These are phyloP conservation scores for Plasmopara halstedii DNA, from an alignment of 352 stramenopile genomes.

Conservation along the genomic window DNA sequence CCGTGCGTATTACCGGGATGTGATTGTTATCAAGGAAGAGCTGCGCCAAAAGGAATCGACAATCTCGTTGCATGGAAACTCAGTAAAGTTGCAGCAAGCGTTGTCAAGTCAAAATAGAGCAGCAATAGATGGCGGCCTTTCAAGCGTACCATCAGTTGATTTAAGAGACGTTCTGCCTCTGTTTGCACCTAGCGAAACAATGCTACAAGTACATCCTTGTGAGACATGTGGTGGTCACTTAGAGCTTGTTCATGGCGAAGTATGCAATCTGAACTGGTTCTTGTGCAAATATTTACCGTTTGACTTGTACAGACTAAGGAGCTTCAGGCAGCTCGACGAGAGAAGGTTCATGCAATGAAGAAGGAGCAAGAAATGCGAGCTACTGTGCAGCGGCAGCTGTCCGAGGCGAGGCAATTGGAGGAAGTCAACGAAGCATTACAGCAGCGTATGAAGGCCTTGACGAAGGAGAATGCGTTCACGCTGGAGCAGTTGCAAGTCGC, in stretches of 20 bases:
- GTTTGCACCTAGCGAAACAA: slow-evolving; percentile 65
- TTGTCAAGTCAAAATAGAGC: slow-evolving; percentile 6
- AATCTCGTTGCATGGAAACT: slow-evolving; percentile 7
- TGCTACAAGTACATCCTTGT: slow-evolving; percentile 68
- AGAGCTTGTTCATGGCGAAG: slow-evolving; percentile 74
- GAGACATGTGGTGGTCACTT: slow-evolving; percentile 61
- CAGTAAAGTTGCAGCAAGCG: slow-evolving; percentile 5
- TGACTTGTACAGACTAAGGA: slow-evolving; percentile 46
- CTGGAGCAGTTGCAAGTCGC: slow-evolving; percentile 66
- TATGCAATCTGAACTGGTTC: slow-evolving; percentile 8
- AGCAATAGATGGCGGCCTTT: slow-evolving; percentile 26
- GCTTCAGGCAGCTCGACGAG: slow-evolving; percentile 45
- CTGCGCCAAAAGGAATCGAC: slow-evolving; percentile 28
- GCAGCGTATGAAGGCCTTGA: slow-evolving; percentile 61
- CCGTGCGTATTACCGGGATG: slow-evolving; percentile 72
- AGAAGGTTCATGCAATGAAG: slow-evolving; percentile 60
- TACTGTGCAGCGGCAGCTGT: slow-evolving; percentile 53
- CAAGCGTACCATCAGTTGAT: slow-evolving; percentile 62
- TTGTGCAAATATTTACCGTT: background rate
- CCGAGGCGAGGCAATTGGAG: slow-evolving; percentile 62
- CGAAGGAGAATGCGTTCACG: slow-evolving; percentile 72
- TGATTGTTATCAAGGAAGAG: slow-evolving; percentile 80
- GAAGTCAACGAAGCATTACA: slow-evolving; percentile 71
- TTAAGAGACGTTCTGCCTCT: slow-evolving; percentile 55
- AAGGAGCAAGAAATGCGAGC: slow-evolving; percentile 62